These are phyloP conservation scores for Podospora fimiseda DNA, from an alignment of 495 filamentous ascomycete genomes.

Conservation along the genomic window DNA sequence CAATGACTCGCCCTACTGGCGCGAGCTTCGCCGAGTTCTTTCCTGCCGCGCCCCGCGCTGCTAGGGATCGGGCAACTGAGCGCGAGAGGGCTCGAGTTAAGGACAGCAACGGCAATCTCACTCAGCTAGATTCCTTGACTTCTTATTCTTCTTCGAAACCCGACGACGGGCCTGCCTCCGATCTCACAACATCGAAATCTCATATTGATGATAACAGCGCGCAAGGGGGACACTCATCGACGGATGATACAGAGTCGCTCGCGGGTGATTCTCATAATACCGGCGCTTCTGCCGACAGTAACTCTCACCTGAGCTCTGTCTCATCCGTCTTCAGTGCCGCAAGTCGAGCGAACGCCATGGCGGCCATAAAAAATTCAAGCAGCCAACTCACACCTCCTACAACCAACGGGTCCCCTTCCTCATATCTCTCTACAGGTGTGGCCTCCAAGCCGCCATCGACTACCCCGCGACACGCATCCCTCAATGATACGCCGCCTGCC, in stretches of 20 bases:
- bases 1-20: constrained; percentile 70
- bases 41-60: constrained; percentile 66
- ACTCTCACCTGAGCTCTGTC: constrained; percentile 56
- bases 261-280: constrained; percentile 58
- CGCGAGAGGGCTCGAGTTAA: constrained; percentile 38
- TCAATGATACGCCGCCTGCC: constrained; percentile 44
- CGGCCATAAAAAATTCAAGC: constrained; percentile 40
- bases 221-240: constrained; percentile 31
- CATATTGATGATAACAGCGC: constrained; percentile 29
- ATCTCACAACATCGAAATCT: constrained; percentile 14
- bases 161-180: constrained; percentile 13
- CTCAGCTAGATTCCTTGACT: constrained; percentile 10
- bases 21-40: constrained; percentile 89
- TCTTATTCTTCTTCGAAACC: constrained; percentile 12
- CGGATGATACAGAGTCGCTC: constrained; percentile 53
- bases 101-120: constrained; percentile 19
- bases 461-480: constrained; percentile 24
- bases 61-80: constrained; percentile 51
- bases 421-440: constrained; percentile 38
- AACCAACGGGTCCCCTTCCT: constrained; percentile 65
- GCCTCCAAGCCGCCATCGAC: constrained; percentile 33
- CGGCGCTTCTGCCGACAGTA: constrained; percentile 53
- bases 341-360: constrained; percentile 40
- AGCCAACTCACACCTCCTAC: constrained; percentile 71
- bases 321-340: constrained; percentile 59